phyloP scores from a whole-genome alignment of 2,329 filamentous ascomycete species.

The Ascochyta koolunga region DNA sequence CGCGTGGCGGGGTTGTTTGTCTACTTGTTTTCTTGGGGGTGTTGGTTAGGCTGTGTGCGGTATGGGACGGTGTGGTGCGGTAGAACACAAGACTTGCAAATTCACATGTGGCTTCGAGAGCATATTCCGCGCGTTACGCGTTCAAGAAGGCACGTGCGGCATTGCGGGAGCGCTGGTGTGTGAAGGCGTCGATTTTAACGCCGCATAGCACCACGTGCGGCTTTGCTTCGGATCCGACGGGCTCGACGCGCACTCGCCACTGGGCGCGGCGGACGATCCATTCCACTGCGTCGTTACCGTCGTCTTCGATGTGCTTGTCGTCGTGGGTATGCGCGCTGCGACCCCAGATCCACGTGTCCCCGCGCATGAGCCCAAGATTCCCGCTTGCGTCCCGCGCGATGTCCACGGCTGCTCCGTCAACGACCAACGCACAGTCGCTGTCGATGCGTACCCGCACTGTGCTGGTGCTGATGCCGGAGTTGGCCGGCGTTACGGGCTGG shows the following conservation, averaged over 20 bases:
- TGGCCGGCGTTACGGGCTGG: conserved; percentile 70
- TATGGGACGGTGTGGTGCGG: no score
- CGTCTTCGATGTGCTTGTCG: conserved; percentile 1
- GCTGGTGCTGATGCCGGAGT: conserved; percentile 73
- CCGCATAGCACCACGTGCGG: conserved; percentile 76
- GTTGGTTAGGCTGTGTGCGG: no score
- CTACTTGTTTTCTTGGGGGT: no score
- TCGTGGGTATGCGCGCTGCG: no score
- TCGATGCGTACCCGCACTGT: conserved; percentile 57
- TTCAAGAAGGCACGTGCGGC: conserved; percentile 66
- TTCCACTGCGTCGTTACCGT: conserved; percentile 19
- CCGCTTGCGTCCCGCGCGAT: conserved; percentile 20
- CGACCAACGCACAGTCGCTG: conserved; percentile 30
- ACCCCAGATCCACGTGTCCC: conserved; percentile 23
- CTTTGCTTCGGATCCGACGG: conserved; percentile 11
- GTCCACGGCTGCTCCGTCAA: conserved; percentile 31
- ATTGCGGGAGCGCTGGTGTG: conserved; percentile 71
- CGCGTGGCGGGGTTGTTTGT: no score
- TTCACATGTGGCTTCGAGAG: no score
- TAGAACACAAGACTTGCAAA: no score
- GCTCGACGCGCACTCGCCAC: conserved; percentile 62
- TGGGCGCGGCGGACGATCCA: conserved; percentile 48
- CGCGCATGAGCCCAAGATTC: conserved; percentile 21
- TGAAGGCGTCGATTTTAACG: conserved; percentile 77
- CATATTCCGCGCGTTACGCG: no score